phyloP scores from a whole-genome alignment of 202 grass and related monocot species.

The Zoysia matrella region DNA sequence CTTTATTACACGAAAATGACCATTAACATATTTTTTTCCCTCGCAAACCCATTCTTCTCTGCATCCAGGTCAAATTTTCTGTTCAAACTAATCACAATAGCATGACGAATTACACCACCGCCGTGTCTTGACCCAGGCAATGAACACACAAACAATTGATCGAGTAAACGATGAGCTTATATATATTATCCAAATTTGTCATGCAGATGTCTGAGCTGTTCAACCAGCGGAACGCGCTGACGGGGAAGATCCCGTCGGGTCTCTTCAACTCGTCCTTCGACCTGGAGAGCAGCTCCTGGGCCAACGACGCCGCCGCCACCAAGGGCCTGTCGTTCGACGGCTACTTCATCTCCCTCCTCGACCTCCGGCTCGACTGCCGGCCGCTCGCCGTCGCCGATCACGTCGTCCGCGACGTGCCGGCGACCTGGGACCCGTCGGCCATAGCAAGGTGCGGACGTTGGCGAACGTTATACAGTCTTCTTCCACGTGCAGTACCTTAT shows the following conservation, averaged over 20 bases:
- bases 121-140: neutral
- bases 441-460: slow-evolving; percentile 62
- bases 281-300: slow-evolving; percentile 68
- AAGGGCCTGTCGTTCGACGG: slow-evolving; percentile 86
- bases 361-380: slow-evolving; percentile 66
- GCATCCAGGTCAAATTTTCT: neutral
- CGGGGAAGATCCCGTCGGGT: slow-evolving; percentile 88
- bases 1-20: slow-evolving; percentile 6
- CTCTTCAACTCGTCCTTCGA: slow-evolving; percentile 73
- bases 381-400: slow-evolving; percentile 59
- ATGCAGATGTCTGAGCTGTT: slow-evolving; percentile 91
- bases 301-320: slow-evolving; percentile 58
- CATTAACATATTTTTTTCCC: neutral
- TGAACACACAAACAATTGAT: neutral
- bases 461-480: neutral
- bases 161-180: neutral
- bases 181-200: neutral
- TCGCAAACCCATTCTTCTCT: neutral
- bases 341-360: slow-evolving; percentile 93
- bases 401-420: slow-evolving; percentile 59
- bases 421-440: slow-evolving; percentile 64
- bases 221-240: slow-evolving; percentile 70
- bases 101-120: neutral
- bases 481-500: neutral
- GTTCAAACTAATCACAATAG: neutral